Conservation (phyloP, 2,329 filamentous ascomycete species). For the Dactylella cylindrospora region DNA sequence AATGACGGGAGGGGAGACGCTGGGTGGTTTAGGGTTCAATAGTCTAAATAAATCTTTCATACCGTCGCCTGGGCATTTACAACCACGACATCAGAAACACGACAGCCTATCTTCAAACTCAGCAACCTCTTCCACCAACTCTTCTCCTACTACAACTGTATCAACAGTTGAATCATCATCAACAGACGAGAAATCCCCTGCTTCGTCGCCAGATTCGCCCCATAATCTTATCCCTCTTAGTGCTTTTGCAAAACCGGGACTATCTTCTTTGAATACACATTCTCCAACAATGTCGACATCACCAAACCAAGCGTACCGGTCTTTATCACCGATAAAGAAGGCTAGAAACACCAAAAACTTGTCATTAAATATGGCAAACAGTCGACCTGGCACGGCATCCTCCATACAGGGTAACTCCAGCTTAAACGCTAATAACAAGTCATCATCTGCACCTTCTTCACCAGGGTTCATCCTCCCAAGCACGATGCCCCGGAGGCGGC, state of each 20-base stretch:
- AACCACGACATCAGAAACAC: conserved; percentile 66
- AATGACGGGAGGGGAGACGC: conserved; percentile 42
- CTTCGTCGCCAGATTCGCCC: conserved; percentile 88
- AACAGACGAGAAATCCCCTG: conserved; percentile 85
- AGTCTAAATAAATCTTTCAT: conserved; percentile 42
- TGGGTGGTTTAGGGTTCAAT: conserved; percentile 42
- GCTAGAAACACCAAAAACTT: conserved; percentile 82
- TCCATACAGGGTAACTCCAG: conserved; percentile 51
- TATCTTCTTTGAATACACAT: conserved; percentile 63
- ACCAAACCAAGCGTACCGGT: conserved; percentile 55
- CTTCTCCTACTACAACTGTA: conserved; percentile 89
- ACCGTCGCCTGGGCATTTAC: conserved; percentile 39
- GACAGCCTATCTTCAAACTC: conserved; percentile 73
- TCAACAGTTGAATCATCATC: conserved; percentile 91
- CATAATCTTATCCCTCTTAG: conserved; percentile 65
- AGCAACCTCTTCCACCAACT: conserved; percentile 81
- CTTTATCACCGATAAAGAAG: conserved; percentile 58
- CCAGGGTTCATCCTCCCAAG: conserved; percentile 75
- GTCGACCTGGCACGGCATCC: conserved; percentile 57
- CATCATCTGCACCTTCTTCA: conserved; percentile 66
- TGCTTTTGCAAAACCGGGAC: conserved; percentile 46
- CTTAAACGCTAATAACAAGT: conserved; percentile 44
- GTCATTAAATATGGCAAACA: conserved; percentile 69
- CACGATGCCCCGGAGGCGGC: conserved; percentile 67
- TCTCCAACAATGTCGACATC: conserved; percentile 51